Conservation (phyloP, 495 filamentous ascomycete genomes). For the Mytilinidion resinicola region DNA sequence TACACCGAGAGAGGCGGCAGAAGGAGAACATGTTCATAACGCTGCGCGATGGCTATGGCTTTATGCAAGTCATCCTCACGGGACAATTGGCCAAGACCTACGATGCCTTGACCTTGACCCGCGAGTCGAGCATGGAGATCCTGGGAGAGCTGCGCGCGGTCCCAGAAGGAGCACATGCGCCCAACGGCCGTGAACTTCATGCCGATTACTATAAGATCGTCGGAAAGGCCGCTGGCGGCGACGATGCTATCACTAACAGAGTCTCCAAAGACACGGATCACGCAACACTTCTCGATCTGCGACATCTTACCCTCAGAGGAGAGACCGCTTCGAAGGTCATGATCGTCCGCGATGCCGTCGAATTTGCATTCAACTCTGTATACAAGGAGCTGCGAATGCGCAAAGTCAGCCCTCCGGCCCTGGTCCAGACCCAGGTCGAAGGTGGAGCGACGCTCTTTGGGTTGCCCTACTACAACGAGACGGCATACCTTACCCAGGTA, state of each 20-base stretch:
- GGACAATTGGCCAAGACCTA: conserved; percentile 85
- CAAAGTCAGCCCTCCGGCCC: conserved; percentile 87
- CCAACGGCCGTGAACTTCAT: conserved; percentile 83
- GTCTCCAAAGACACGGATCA: conserved; percentile 75
- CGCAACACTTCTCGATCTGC: conserved; percentile 75
- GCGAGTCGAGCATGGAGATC: conserved; percentile 81
- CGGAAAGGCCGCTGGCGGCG: conserved; percentile 72
- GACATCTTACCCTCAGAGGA: conserved; percentile 86
- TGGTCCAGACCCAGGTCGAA: conserved; percentile 99
- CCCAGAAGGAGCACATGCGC: conserved; percentile 70
- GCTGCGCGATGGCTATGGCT: conserved; percentile 81
- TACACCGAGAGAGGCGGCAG: conserved; percentile 77
- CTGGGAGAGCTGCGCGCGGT: conserved; percentile 85
- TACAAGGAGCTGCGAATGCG: conserved; percentile 73
- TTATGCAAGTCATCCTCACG: conserved; percentile 80
- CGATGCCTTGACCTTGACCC: conserved; percentile 81
- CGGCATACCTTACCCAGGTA: conserved; percentile 94
- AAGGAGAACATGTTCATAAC: conserved; percentile 86
- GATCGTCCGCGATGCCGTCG: conserved; percentile 80
- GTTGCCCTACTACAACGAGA: conserved; percentile 90
- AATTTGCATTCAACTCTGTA: conserved; percentile 73
- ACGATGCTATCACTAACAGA: conserved; percentile 89
- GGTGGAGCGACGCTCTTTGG: conserved; percentile 92
- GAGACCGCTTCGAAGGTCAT: conserved; percentile 82
- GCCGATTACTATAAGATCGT: conserved; percentile 90